phyloP scores from a whole-genome alignment of 805 yeast species.

The Lipomyces orientalis region DNA sequence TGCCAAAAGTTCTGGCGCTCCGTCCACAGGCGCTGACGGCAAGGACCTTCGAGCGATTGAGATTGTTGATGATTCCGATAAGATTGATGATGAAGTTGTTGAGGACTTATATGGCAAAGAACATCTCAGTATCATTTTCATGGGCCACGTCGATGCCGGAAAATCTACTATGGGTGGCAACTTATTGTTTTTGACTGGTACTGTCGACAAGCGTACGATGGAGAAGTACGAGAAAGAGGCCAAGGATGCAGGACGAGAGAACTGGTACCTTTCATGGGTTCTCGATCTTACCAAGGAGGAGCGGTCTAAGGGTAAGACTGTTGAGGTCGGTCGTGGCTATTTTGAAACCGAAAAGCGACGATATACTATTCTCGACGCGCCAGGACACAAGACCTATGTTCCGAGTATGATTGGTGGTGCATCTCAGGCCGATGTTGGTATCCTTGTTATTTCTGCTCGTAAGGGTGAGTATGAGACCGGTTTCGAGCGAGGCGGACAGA shows the following conservation, averaged over 20 bases:
- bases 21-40: conserved; percentile 31
- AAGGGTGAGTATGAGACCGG: conserved; percentile 99
- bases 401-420: conserved; percentile 99
- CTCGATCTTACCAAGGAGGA: conserved; percentile 99
- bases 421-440: conserved; percentile 98
- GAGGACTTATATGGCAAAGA: conserved; percentile 96
- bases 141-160: conserved; percentile 99
- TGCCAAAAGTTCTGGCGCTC: conserved; percentile 39
- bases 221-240: conserved; percentile 99
- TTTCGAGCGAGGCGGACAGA: conserved; percentile 98
- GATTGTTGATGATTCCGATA: conserved; percentile 73
- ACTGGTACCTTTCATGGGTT: conserved; percentile 99
- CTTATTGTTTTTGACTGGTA: conserved; percentile 87
- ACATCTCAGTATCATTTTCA: conserved; percentile 93
- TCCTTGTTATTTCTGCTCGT: conserved; percentile 95
- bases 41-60: conserved; percentile 50
- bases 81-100: conserved; percentile 84
- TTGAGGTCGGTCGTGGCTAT: conserved; percentile 97
- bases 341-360: conserved; percentile 98
- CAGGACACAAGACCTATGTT: conserved; percentile 99
- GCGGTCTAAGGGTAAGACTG: conserved; percentile 98
- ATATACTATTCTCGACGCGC: conserved; percentile 97
- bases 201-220: conserved; percentile 97
- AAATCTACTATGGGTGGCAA: conserved; percentile 99
- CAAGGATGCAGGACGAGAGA: conserved; percentile 99